Base-by-base conservation (phyloP, 768 basidiomycete genomes). In the Boletus rubropictus region DNA sequence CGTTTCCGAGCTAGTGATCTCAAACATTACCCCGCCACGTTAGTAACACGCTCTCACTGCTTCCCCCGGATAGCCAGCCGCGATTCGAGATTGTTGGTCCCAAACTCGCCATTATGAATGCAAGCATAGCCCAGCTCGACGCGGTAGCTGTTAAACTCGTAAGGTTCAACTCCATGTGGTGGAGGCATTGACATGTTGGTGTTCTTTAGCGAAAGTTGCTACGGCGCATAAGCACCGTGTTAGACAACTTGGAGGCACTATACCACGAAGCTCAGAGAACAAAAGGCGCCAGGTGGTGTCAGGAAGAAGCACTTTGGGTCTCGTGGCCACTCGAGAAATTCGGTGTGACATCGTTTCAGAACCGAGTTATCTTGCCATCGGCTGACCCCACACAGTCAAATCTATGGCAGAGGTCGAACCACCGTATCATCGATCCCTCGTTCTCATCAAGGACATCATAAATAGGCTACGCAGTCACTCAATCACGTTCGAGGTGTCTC, bases 271-370 rank as follows among this genome's bases (percentile, higher is more conserved):
- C 86, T 3, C 76, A 80, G 57, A 86, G 77, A 61, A 64, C 69
- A 14, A 89, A 86, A 62, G 87, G 89, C 0, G 81, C 78, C 69
- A 68, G 72, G 50, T 89, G 85, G 82, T 82, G 79, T 2, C 72
- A 75, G 11, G 71, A 78, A 52, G 85, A 89, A 50, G 81, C 86
- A 1, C 69, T 91, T 36, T 91, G 89, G 89, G 68, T 78, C 21
- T 89, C 88, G 10, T 91, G 89, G 89, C 72, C 89, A 0, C 66
- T 90, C 22, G 83, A 86, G 55, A 84, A 78, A 64, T 89, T 91
- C 47, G 85, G 89, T 86, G 49, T 34, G 72, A 60, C 42, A 17
- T 28, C 33, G 36, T 34, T 32, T 27, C 10, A 32, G 17, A 20
- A n/a, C 12, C 2, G 12, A 12, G 11, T 17, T 31, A 37, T 34